phyloP scores from a whole-genome alignment of 768 basidiomycete species.

The Coprinopsis marcescibilis region DNA sequence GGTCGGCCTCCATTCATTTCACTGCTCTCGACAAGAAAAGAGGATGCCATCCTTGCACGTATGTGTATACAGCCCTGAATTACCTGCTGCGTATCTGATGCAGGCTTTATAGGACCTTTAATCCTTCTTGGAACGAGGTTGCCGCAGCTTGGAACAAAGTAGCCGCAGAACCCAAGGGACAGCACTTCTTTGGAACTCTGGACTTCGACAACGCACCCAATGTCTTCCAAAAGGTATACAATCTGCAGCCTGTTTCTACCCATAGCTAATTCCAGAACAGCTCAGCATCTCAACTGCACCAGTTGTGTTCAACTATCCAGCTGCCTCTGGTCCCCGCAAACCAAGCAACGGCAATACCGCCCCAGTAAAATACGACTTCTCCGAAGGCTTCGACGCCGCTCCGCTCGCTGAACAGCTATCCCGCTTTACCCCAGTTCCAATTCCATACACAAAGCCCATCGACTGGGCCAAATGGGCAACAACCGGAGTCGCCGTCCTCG shows the following conservation, averaged over 20 bases:
- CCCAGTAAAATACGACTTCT: conserved; percentile 74
- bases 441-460: conserved; percentile 79
- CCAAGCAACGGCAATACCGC: conserved; percentile 43
- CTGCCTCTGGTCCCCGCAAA: conserved; percentile 64
- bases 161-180: conserved; percentile 54
- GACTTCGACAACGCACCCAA: conserved; percentile 78
- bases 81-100: conserved; percentile 1
- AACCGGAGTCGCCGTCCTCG: conserved; percentile 38
- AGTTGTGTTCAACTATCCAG: conserved; percentile 69
- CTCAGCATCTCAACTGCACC: conserved; percentile 82
- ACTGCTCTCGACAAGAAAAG: conserved; percentile 80
- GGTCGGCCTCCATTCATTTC: conserved; percentile 83
- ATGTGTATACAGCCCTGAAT: conserved; percentile 27
- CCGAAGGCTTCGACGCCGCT: conserved; percentile 71
- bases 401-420: conserved; percentile 75
- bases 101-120: conserved; percentile 63
- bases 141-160: conserved; percentile 77
- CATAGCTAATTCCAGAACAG: conserved; percentile 30
- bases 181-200: conserved; percentile 88
- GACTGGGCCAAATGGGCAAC: conserved; percentile 59
- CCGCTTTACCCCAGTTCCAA: conserved; percentile 66
- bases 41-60: conserved; percentile 93
- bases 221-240: conserved; percentile 75
- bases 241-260: not conserved
- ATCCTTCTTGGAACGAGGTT: conserved; percentile 76